Conservation (phyloP, 148 eudicot genomes). For the Silene conica region DNA sequence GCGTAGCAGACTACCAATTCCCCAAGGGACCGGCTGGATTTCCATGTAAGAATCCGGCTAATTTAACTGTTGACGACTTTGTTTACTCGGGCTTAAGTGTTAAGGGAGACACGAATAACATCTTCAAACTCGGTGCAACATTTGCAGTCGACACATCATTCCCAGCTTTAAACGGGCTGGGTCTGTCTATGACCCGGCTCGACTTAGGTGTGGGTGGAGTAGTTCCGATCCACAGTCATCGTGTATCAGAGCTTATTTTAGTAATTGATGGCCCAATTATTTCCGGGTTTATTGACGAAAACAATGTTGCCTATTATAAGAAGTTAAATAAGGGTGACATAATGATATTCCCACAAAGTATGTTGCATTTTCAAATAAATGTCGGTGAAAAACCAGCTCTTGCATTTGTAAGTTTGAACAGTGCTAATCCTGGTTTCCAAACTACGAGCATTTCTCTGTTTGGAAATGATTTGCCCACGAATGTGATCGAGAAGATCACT, state of each 20-base stretch:
- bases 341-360: slow-evolving; percentile 18
- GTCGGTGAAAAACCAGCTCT: not conserved
- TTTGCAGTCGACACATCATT: not conserved
- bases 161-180: slow-evolving; percentile 17
- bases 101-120: slow-evolving; percentile 17
- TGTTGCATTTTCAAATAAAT: too few species aligned
- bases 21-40: slow-evolving; percentile 6
- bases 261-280: slow-evolving; percentile 16
- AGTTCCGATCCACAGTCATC: slow-evolving; percentile 17
- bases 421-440: slow-evolving; percentile 7
- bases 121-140: not conserved
- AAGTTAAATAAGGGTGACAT: slow-evolving; percentile 18
- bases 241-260: slow-evolving; percentile 16
- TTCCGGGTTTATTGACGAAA: slow-evolving; percentile 19
- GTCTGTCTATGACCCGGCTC: slow-evolving; percentile 17
- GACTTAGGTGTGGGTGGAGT: slow-evolving; percentile 25
- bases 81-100: slow-evolving; percentile 11
- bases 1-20: slow-evolving; percentile 15
- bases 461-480: slow-evolving; percentile 1
- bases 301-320: slow-evolving; percentile 9
- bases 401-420: slow-evolving; percentile 15
- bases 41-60: not conserved
- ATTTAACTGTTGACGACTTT: slow-evolving; percentile 10
- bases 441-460: not conserved
- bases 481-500: slow-evolving; percentile 14